These are phyloP conservation scores for Corynascus novoguineensis DNA, from an alignment of 495 filamentous ascomycete species.

Conservation along the genomic window DNA sequence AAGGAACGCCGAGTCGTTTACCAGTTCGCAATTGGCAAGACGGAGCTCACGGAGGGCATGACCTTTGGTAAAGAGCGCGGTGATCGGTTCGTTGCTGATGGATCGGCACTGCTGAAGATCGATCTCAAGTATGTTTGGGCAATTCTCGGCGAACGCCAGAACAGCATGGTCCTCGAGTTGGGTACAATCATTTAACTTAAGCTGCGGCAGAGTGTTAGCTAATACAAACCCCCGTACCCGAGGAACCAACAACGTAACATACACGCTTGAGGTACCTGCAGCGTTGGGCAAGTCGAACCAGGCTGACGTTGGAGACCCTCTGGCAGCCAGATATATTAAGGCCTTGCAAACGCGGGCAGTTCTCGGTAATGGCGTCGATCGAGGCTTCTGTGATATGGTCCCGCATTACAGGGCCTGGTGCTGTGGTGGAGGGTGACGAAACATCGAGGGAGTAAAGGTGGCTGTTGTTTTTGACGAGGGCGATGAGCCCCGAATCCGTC, in stretches of 20 bases:
- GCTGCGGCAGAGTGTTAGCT: slow-evolving; percentile 46
- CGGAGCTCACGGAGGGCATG: slow-evolving; percentile 82
- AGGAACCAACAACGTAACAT: slow-evolving; percentile 27
- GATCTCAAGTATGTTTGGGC: slow-evolving; percentile 89
- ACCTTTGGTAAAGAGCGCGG: slow-evolving; percentile 66
- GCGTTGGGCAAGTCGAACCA: slow-evolving; percentile 73
- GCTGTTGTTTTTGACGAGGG: slow-evolving; percentile 70
- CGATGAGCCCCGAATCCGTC: slow-evolving; percentile 75
- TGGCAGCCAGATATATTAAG: slow-evolving; percentile 86
- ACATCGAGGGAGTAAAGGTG: slow-evolving; percentile 89
- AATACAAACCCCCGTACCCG: neutral
- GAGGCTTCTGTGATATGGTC: slow-evolving; percentile 76
- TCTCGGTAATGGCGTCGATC: slow-evolving; percentile 69
- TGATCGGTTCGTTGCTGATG: slow-evolving; percentile 75
- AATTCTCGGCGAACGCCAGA: slow-evolving; percentile 77
- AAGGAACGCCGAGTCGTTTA: slow-evolving; percentile 82
- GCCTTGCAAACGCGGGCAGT: slow-evolving; percentile 82
- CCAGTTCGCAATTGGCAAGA: slow-evolving; percentile 72
- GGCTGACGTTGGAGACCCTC: slow-evolving; percentile 76
- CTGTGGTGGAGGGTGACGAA: slow-evolving; percentile 52
- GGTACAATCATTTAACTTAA: slow-evolving; percentile 88
- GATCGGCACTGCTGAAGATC: slow-evolving; percentile 82
- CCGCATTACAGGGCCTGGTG: neutral
- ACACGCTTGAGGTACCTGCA: slow-evolving; percentile 87
- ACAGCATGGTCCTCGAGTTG: slow-evolving; percentile 76